Evolutionary conservation across 2,329 filamentous ascomycete genomes (phyloP).

Genomic region (Colletotrichum lupini): DNA sequence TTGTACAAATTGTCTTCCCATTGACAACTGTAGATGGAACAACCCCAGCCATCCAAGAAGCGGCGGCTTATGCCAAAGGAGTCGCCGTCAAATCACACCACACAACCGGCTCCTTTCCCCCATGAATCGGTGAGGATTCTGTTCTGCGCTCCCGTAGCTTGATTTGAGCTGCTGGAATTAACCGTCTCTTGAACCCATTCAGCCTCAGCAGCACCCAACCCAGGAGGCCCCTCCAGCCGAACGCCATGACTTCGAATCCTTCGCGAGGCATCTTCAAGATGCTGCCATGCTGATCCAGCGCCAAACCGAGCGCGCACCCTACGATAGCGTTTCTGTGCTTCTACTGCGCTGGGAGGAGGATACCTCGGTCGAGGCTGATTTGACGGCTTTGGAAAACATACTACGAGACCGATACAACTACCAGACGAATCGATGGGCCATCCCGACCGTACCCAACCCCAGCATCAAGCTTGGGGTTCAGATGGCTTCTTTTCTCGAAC

Average conservation of each 20-base stretch:
- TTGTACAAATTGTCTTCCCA: constrained; percentile 4
- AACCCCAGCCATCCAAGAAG: constrained; percentile 36
- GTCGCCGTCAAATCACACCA: constrained; percentile 16
- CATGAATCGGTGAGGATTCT: constrained; percentile 33
- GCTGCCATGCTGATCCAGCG: constrained; percentile 75
- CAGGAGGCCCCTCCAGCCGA: constrained; percentile 57
- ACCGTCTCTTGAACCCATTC: constrained; percentile 26
- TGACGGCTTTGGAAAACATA: constrained; percentile 65
- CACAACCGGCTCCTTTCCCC: constrained; percentile 30
- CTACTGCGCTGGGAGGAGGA: constrained; percentile 74
- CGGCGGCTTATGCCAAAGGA: constrained; percentile 35
- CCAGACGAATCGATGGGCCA: constrained; percentile 69
- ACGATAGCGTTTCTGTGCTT: constrained; percentile 69
- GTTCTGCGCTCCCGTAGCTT: constrained; percentile 28
- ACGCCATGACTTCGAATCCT: constrained; percentile 73
- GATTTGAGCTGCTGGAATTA: constrained; percentile 18
- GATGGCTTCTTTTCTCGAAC: constrained; percentile 69
- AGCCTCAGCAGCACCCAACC: constrained; percentile 48
- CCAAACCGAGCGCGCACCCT: constrained; percentile 68
- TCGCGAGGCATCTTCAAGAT: constrained; percentile 75
- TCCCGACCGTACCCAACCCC: constrained; percentile 69
- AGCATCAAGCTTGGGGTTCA: constrained; percentile 71
- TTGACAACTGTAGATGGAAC: constrained; percentile 36
- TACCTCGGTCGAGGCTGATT: constrained; percentile 61
- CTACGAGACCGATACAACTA: constrained; percentile 71